A percentile compares a stretch with the other conserved stretches of the same genome.
Evolutionary conservation across 2,329 filamentous ascomycete genomes (phyloP).

Genomic region (Talaromyces atroroseus): DNA sequence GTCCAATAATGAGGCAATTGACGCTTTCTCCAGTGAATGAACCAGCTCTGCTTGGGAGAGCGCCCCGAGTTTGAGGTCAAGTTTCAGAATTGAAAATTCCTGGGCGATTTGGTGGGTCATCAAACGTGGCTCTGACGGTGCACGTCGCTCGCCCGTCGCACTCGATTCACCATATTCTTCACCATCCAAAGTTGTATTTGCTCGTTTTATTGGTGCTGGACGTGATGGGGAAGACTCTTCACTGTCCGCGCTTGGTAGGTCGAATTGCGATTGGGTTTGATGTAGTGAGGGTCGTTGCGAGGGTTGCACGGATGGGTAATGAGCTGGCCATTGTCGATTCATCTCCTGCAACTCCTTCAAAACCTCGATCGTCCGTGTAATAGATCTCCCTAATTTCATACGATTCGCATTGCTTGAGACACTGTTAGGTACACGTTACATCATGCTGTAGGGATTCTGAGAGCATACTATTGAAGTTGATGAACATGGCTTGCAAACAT

Average conservation of each 20-base stretch:
- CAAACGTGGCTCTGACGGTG: constrained; percentile 67
- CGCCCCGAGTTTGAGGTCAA: constrained; percentile 85
- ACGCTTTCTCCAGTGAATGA: constrained; percentile 87
- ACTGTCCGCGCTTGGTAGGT: constrained; percentile 17
- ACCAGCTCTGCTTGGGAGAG: constrained; percentile 85
- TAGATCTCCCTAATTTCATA: constrained; percentile 77
- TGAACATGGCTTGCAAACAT: constrained; percentile 77
- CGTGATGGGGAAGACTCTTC: constrained; percentile 32
- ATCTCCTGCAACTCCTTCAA: constrained; percentile 78
- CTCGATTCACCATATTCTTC: constrained; percentile 65
- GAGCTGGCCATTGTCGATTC: constrained; percentile 88
- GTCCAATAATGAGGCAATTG: constrained; percentile 83
- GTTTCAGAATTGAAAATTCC: constrained; percentile 90
- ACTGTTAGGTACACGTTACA: constrained; percentile 2
- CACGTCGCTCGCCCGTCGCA: constrained; percentile 58
- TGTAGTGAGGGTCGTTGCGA: constrained; percentile 32
- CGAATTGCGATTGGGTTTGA: constrained; percentile 32
- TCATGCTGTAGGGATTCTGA: background rate
- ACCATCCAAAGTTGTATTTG: constrained; percentile 65
- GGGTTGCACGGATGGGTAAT: constrained; percentile 67
- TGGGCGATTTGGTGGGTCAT: constrained; percentile 90
- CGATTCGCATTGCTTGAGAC: constrained; percentile 70
- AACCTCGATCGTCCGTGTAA: constrained; percentile 78
- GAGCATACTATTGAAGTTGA: constrained; percentile 71
- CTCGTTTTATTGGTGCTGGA: constrained; percentile 57